Conservation (phyloP, 208 protist species). For the Lotmaria passim region DNA sequence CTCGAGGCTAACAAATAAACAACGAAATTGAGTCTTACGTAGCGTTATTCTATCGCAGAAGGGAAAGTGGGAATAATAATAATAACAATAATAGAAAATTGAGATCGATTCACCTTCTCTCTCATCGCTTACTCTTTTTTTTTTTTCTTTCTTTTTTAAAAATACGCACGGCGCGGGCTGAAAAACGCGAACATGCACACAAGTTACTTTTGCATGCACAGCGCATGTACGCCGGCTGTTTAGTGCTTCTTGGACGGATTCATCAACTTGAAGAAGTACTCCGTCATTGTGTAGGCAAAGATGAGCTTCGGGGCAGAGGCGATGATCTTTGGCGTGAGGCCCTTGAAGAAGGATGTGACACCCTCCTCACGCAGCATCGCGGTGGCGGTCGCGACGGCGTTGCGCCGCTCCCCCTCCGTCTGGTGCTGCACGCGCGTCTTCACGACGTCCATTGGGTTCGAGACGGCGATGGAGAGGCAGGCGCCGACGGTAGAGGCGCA, state of each 20-base stretch:
- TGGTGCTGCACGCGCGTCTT: conserved; percentile 93
- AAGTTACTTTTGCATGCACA: no score
- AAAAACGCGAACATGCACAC: no score
- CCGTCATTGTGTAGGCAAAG: conserved; percentile 88
- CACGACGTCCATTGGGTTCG: conserved; percentile 93
- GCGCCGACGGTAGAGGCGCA: conserved; percentile 83
- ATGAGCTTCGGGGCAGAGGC: conserved; percentile 84
- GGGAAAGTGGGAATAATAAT: no score
- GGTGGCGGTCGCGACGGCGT: conserved; percentile 46
- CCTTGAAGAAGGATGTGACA: conserved; percentile 85
- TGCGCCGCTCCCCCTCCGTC: conserved; percentile 54
- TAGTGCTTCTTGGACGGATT: conserved; percentile 37
- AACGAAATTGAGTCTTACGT: no score
- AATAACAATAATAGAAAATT: no score
- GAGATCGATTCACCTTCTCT: no score
- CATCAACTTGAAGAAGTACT: conserved; percentile 78
- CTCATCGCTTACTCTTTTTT: no score
- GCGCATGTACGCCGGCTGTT: no score
- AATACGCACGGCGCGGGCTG: no score
- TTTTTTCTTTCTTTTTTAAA: no score
- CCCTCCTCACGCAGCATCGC: conserved; percentile 84
- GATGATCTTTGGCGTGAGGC: conserved; percentile 88
- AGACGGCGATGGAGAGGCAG: conserved; percentile 82
- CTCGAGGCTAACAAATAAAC: no score
- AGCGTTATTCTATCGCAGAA: no score